Conservation (phyloP, 202 grass and related monocot species). For the Setaria viridis region DNA sequence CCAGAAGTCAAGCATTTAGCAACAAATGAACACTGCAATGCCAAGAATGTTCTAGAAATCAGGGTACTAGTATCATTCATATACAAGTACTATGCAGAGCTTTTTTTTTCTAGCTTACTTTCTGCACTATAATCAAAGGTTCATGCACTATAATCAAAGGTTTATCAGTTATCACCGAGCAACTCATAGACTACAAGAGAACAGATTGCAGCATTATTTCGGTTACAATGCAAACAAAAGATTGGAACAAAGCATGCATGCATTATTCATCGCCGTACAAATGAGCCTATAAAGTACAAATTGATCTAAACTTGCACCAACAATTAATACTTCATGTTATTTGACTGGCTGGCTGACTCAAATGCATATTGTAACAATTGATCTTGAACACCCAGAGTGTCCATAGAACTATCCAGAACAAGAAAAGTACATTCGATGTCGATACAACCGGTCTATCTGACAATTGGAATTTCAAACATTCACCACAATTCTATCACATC, state of each 20-base stretch:
- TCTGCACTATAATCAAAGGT: no score
- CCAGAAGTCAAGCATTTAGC: no score
- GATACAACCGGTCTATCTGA: conserved; percentile 49
- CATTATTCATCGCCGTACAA: conserved; percentile 36
- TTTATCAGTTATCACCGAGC: neutral
- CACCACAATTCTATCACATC: conserved; percentile 43
- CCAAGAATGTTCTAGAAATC: no score
- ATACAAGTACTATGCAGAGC: no score
- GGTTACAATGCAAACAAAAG: conserved; percentile 13
- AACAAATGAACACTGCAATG: no score
- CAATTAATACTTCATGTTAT: conserved; percentile 35
- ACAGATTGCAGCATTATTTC: neutral
- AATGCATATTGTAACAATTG: neutral
- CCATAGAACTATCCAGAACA: conserved; percentile 44
- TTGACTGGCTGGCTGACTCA: conserved; percentile 1
- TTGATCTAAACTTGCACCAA: conserved; percentile 37
- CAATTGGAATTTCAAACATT: conserved; percentile 47
- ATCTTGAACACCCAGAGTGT: conserved; percentile 38
- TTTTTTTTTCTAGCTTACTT: no score
- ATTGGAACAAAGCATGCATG: conserved; percentile 43
- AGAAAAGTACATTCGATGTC: conserved; percentile 42
- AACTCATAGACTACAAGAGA: conserved; percentile 33
- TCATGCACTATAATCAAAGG: no score
- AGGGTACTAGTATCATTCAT: no score
- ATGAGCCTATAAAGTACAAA: conserved; percentile 45